These are phyloP conservation scores for carrot (Daucus carota) DNA, from an alignment of 129 eudicot genomes.

Conservation along the genomic window DNA sequence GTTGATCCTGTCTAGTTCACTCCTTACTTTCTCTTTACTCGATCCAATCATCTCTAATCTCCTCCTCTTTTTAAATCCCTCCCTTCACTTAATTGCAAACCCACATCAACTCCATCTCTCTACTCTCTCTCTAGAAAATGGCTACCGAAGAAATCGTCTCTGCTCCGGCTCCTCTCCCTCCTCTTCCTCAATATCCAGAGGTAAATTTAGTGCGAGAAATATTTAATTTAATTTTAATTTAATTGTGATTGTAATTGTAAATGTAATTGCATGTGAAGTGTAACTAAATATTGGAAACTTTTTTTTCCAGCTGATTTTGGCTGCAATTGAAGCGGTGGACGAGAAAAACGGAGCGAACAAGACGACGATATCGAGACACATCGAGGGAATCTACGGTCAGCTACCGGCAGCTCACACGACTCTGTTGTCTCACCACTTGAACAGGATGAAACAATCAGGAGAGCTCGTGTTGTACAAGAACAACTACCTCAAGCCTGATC, in stretches of 20 bases:
- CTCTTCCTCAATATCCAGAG: conserved; percentile 49
- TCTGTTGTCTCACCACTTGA: conserved; percentile 57
- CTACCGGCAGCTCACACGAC: conserved; percentile 63
- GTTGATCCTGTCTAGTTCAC: conserved; percentile 15
- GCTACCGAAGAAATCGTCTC: conserved; percentile 15
- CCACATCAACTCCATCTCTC: neutral
- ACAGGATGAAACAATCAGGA: conserved; percentile 54
- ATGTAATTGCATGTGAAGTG: neutral
- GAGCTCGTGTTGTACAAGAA: conserved; percentile 46
- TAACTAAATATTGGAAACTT: neutral
- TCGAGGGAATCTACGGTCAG: conserved; percentile 41
- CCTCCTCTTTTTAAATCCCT: conserved; percentile 22
- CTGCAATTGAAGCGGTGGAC: conserved; percentile 42
- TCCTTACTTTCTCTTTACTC: neutral
- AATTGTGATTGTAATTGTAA: too few relatives aligned
- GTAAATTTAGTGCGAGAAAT: conserved; percentile 16
- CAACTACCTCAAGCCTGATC: conserved; percentile 54
- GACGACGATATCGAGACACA: conserved; percentile 49
- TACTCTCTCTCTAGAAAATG: conserved; percentile 24
- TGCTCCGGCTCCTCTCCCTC: conserved; percentile 3
- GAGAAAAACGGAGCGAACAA: conserved; percentile 48
- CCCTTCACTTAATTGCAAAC: neutral
- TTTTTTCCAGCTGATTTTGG: conserved; percentile 45
- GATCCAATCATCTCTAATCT: conserved; percentile 17
- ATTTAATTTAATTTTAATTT: too few relatives aligned